Base-by-base conservation (phyloP, 192 early-diverging fungal species). In the Backusella morwellensis region DNA sequence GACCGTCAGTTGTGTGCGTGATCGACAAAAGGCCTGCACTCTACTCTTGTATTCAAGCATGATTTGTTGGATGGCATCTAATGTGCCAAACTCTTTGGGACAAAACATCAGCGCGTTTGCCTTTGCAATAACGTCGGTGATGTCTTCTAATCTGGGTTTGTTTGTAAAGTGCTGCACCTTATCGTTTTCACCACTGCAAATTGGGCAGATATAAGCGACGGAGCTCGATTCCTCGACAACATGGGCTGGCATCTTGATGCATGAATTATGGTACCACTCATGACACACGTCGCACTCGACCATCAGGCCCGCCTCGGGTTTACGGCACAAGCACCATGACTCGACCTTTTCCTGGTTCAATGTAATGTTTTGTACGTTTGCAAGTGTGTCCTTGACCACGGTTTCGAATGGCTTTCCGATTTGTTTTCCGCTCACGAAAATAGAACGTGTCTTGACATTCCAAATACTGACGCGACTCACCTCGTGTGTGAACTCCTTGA, bases 181-280 rank as follows among this genome's bases (percentile, higher is more conserved):
- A 6, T n/a, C 23, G 4, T 67, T 56, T 14, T 38, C 50, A 12
- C 38, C 40, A 23, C 73, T 71, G 75, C 92, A 93, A 11, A 91
- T 70, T 0, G 88, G 90, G 32, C 92, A 93, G 5, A 88, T 56
- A 75, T 88, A 92, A 11, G 56, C 56, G 23, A 59, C 9, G 32
- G 76, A 77, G 23, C 66, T 82, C 15, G 80, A 75, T 44, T 78
- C 78, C 1, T 84, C 80, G 8, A 85, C 85, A 34, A 89, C 83
- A 15, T 75, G 78, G 6, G 79, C 73, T 8, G 80, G 72, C 23
- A 91, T 68, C 9, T 84, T 81, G n/a, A 92, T 76, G 74, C 92
- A 93, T 7, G 72, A 66, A 15, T 80, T 77, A 54, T 93, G 92
- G 76, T 90, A 89, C 92, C 90, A 90, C 50, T 91, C 92, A 12